phyloP scores from a whole-genome alignment of 2,329 filamentous ascomycete species.

The Daldinia sp. region DNA sequence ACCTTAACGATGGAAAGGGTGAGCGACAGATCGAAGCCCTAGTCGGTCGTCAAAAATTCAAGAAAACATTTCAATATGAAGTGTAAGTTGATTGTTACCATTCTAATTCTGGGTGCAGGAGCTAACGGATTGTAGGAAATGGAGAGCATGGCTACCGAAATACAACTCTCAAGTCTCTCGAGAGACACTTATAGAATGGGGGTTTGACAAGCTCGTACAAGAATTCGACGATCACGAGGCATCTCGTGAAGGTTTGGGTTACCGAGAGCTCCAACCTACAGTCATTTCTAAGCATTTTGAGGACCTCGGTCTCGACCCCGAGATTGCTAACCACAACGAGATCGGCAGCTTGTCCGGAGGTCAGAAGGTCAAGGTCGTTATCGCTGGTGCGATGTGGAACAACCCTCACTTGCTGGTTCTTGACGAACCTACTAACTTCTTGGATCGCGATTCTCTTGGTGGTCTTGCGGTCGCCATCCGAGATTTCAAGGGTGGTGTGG shows the following conservation, averaged over 20 bases:
- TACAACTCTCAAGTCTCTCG: conserved; percentile 92
- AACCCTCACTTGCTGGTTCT: conserved; percentile 97
- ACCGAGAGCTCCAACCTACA: conserved; percentile 90
- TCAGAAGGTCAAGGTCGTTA: conserved; percentile 98
- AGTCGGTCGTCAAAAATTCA: conserved; percentile 97
- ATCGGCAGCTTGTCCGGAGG: conserved; percentile 95
- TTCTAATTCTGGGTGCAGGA: neutral
- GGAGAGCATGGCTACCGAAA: conserved; percentile 88
- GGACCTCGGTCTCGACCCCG: conserved; percentile 92
- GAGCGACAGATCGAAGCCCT: conserved; percentile 81
- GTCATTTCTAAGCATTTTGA: conserved; percentile 98
- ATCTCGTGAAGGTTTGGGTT: conserved; percentile 97
- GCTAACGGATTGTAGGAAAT: conserved; percentile 71
- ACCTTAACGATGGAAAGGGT: conserved; percentile 84
- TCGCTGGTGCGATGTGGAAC: conserved; percentile 97
- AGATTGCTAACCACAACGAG: conserved; percentile 99
- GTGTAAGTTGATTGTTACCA: conserved; percentile 63
- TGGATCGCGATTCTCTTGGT: conserved; percentile 96
- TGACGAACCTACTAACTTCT: conserved; percentile 98
- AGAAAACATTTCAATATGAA: conserved; percentile 99
- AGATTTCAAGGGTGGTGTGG: conserved; percentile 97
- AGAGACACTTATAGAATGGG: conserved; percentile 85
- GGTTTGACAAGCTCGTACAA: conserved; percentile 92
- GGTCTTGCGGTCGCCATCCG: conserved; percentile 97
- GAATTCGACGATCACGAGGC: conserved; percentile 99